These are phyloP conservation scores for Persicaria maculosa DNA, from an alignment of 148 eudicot genomes.

Conservation along the genomic window DNA sequence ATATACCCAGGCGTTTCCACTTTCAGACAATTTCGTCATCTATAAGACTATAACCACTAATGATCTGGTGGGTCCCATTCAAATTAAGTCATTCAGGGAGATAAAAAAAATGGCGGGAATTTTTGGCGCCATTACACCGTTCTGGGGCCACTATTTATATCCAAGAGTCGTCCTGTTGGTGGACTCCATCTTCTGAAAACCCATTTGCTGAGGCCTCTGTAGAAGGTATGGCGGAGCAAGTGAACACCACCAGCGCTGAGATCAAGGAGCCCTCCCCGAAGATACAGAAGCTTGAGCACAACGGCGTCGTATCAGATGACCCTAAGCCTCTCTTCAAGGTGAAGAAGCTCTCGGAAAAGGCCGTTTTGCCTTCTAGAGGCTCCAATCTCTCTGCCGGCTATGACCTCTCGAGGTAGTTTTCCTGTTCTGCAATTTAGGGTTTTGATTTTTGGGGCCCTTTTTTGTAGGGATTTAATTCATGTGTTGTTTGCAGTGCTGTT, in stretches of 20 bases:
- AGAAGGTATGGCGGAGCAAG: slow-evolving; percentile 32
- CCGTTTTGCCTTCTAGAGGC: slow-evolving; percentile 54
- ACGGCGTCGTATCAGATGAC: slow-evolving; percentile 18
- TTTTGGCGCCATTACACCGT: slow-evolving; percentile 28
- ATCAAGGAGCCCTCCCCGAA: slow-evolving; percentile 43
- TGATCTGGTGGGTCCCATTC: background rate
- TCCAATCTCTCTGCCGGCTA: slow-evolving; percentile 70
- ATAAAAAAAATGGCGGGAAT: slow-evolving; percentile 30
- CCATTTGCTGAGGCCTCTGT: background rate
- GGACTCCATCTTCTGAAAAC: background rate
- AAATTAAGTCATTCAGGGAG: background rate
- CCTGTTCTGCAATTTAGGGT: background rate
- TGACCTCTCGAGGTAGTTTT: slow-evolving; percentile 65
- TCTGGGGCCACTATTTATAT: slow-evolving; percentile 7
- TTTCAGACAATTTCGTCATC: background rate
- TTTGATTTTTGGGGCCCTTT: background rate
- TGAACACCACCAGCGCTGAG: slow-evolving; percentile 23
- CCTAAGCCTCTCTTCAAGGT: slow-evolving; percentile 27
- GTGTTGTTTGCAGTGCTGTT: slow-evolving; percentile 33
- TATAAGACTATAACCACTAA: background rate
- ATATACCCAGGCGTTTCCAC: background rate
- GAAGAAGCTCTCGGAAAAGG: slow-evolving; percentile 73
- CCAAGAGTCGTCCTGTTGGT: background rate
- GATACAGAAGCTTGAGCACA: slow-evolving; percentile 38
- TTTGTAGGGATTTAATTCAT: background rate